Base-by-base conservation (phyloP, 208 protist genomes). In the Trypanosoma scelopori region DNA sequence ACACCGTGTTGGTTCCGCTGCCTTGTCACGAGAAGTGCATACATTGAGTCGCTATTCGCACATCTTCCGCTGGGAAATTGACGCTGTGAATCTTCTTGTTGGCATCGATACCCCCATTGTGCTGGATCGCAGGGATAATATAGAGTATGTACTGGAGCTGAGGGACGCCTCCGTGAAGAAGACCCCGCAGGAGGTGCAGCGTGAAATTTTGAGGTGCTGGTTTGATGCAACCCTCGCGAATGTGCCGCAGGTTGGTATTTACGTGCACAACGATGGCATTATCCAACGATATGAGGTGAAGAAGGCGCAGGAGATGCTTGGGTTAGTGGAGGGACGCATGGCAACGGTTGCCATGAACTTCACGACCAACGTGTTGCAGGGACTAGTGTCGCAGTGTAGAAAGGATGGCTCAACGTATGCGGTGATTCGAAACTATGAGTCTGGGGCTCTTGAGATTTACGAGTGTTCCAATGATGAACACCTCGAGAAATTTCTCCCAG, bases 151-250 rank as follows among this genome's bases (percentile, higher is more conserved):
- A 25, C 48, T 94, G 32, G 74, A 76, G 25, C 35, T 94, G 15
- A 69, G 81, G 52, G 83, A 87, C 41, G 52, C 48, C 11, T 76
- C 73, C 18, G 60, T 51, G 42, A 47, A 22, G 6, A 69, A 43
- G 52, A 74, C 59, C 28, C 73, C 78, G 12, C 37, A 65, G 9
- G 70, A 90, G 53, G 5, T 65, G 55, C 82, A 87, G 57, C 80
- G 75, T 11, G 83, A 89, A 15, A 60, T 69, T 5, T 72, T 95
- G 25, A 71, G 69, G 49, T 82, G 67, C 70, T 95, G 90, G 87
- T 95, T 95, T 56, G 81, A 93, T 46, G 86, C 87, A 9, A 92
- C 81, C 45, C 69, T 93, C 42, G 90, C 90, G 2, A 90, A 92
- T 59, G 84, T 92, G 22, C 69, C 85, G 4, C 71, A 92, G 35